Percentiles rank a stretch among this genome's conserved stretches.
phyloP scores from a whole-genome alignment of 2,329 filamentous ascomycete genomes.

The Monilinia fructigena region DNA sequence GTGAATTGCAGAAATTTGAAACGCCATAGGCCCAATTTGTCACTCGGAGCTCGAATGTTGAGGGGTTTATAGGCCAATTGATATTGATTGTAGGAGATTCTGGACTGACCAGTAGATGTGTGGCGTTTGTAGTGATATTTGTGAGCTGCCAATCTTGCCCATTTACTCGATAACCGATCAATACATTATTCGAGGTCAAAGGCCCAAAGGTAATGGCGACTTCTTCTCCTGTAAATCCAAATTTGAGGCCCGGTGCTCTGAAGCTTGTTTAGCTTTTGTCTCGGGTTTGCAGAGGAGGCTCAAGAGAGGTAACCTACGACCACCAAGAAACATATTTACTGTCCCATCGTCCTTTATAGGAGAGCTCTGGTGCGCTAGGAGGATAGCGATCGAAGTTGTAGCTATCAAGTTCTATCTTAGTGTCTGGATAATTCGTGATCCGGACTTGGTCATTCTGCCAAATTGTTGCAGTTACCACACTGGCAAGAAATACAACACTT shows the following conservation, averaged over 20 bases:
- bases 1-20: constrained; percentile 53
- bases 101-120: constrained; percentile 54
- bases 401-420: constrained; percentile 41
- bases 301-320: constrained; percentile 46
- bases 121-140: constrained; percentile 56
- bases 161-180: constrained; percentile 57
- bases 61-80: constrained; percentile 46
- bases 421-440: constrained; percentile 45
- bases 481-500: constrained; percentile 15
- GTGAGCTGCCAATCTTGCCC: constrained; percentile 61
- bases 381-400: constrained; percentile 50
- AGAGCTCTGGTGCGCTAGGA: constrained; percentile 53
- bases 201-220: constrained; percentile 34
- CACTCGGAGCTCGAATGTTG: constrained; percentile 57
- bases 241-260: constrained; percentile 42
- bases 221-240: constrained; percentile 33
- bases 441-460: constrained; percentile 42
- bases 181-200: constrained; percentile 41
- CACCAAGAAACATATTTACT: constrained; percentile 59
- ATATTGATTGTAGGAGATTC: constrained; percentile 47
- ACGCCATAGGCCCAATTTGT: constrained; percentile 62
- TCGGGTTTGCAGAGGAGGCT: neutral
- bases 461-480: constrained; percentile 32
- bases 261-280: constrained; percentile 25
- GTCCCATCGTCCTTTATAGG: constrained; percentile 64